Base-by-base conservation (phyloP, 768 basidiomycete genomes). In the Pleurotus salmoneostramineus region DNA sequence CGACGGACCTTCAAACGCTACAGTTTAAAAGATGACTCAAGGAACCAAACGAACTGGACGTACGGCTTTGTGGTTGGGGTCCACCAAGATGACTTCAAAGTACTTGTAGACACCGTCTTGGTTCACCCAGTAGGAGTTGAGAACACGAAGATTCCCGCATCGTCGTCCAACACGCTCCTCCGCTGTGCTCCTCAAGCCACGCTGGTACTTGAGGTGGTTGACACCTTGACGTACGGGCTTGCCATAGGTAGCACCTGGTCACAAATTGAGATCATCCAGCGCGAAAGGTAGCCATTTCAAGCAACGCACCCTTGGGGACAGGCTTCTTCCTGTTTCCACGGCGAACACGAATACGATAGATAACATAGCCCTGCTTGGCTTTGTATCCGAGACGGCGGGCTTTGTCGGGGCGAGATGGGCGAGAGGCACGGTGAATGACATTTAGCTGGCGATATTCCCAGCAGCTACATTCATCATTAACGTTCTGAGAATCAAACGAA, bases 151-250 rank as follows among this genome's bases (percentile, higher is more conserved):
- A 74, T 98, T 98, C 56, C 94, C 95, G 70, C 97, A 99, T 65
- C 95, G 85, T 70, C 84, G 87, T 61, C 96, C 97, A 63, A 98
- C 96, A 71, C 97, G 91, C 82, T 98, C 97, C 80, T 99, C 97
- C 50, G 97, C 97, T 58, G 89, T 90, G 67, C 90, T 89, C 74
- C 91, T 87, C 69, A 98, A 80, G 61, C 94, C 85, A 61, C 96
- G 88, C 78, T 98, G 96, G 83, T 83, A 93, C 77, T 99, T 99
- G 78, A 99, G 84, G 72, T 99, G 95, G 82, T 96, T 98, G 68
- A 98, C 92, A 87, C 95, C 97, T 82, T 98, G 97, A 73, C 90
- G 91, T 63, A 97, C 95, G 76, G 97, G 97, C 77, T 99, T 99
- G 75, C 97, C 97, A 75, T 85, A 98, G 70, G 96, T 98, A 54